Conservation (phyloP, 148 eudicot genomes). For the Vaccinium darrowii region DNA sequence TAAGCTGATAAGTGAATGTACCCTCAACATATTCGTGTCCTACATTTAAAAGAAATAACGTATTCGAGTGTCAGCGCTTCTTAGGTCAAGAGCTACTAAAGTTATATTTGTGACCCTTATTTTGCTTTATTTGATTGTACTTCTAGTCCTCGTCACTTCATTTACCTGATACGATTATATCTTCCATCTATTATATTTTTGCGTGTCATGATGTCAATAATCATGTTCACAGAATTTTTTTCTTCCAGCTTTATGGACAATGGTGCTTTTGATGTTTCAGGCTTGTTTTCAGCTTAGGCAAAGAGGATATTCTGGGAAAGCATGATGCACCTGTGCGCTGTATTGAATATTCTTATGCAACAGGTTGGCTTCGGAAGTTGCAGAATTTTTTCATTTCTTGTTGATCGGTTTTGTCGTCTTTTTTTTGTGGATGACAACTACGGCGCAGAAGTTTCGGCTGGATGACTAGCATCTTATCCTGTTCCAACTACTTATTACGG, state of each 20-base stretch:
- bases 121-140: neutral
- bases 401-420: constrained; percentile 7
- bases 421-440: neutral
- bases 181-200: neutral
- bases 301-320: constrained; percentile 85
- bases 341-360: constrained; percentile 79
- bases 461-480: neutral
- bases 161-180: neutral
- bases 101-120: neutral
- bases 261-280: constrained; percentile 40
- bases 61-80: too few relatives aligned
- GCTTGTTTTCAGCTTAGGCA: constrained; percentile 70
- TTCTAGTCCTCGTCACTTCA: neutral
- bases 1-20: too few relatives aligned
- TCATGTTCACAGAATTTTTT: neutral
- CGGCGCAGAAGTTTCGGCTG: neutral
- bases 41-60: too few relatives aligned
- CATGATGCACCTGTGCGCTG: constrained; percentile 93
- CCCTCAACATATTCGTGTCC: too few relatives aligned
- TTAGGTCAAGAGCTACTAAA: neutral
- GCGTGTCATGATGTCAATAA: neutral
- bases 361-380: constrained; percentile 45
- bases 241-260: neutral
- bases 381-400: neutral
- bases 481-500: neutral